A percentile compares a stretch with the other conserved stretches of the same genome.
Conservation (phyloP, 2,329 filamentous ascomycete species). For the Stromatinia cepivora region DNA sequence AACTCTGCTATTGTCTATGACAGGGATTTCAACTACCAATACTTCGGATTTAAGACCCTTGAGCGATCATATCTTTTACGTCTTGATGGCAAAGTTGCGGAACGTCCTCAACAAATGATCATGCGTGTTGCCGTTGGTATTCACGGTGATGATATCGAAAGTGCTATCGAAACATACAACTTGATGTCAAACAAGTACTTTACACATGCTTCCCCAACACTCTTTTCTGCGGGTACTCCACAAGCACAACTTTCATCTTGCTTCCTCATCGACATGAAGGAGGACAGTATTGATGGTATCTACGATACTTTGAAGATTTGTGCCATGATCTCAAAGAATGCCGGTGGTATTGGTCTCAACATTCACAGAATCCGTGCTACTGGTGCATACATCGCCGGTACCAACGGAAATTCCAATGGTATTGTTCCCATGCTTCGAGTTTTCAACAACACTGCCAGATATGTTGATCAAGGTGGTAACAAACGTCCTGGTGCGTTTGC, state of each 20-base stretch:
- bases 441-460: constrained; percentile 98
- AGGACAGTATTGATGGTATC: constrained; percentile 98
- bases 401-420: constrained; percentile 97
- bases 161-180: constrained; percentile 96
- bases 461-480: constrained; percentile 98
- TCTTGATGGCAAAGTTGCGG: constrained; percentile 92
- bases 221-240: constrained; percentile 97
- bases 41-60: constrained; percentile 99
- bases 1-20: constrained; percentile 99
- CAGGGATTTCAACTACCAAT: constrained; percentile 99
- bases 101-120: constrained; percentile 98
- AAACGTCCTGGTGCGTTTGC: constrained; percentile 98
- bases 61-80: constrained; percentile 97
- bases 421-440: constrained; percentile 97
- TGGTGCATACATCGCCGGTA: constrained; percentile 96
- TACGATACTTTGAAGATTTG: constrained; percentile 99
- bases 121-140: constrained; percentile 99
- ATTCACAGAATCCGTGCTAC: constrained; percentile 96
- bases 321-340: constrained; percentile 99
- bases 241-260: constrained; percentile 94
- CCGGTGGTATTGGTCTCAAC: constrained; percentile 95
- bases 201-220: constrained; percentile 94
- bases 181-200: constrained; percentile 99
- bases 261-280: constrained; percentile 99
- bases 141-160: constrained; percentile 92